Percentiles rank a stretch among this genome's conserved stretches.
These are phyloP conservation scores for Anaeromyces robustus DNA, from an alignment of 192 early-diverging fungal species.

Conservation along the genomic window DNA sequence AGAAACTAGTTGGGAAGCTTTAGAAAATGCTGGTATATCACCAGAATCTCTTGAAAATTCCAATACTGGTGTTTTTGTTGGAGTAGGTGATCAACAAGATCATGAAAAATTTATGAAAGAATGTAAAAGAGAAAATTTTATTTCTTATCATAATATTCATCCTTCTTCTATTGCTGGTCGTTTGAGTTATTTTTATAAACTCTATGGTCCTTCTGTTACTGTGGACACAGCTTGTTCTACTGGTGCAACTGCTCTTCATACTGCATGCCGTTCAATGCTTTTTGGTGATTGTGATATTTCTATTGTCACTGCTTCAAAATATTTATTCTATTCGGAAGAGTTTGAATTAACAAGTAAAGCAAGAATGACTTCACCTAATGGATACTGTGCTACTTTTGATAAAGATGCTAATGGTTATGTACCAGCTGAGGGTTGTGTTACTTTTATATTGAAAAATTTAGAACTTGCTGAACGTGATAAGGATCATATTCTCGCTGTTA, in stretches of 20 bases:
- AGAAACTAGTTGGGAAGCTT: slow-evolving; percentile 10
- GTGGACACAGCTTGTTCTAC: slow-evolving; percentile 18
- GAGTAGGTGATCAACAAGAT: slow-evolving; percentile 2
- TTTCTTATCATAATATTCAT: neutral
- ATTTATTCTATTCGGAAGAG: neutral
- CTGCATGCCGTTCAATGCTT: slow-evolving; percentile 10
- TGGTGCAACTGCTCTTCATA: slow-evolving; percentile 11
- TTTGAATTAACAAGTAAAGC: neutral
- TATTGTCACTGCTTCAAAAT: slow-evolving; percentile 6
- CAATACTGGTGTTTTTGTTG: slow-evolving; percentile 14
- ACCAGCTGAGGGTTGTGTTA: slow-evolving; percentile 15
- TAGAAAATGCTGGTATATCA: slow-evolving; percentile 12
- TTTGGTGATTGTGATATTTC: slow-evolving; percentile 14
- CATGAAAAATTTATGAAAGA: neutral
- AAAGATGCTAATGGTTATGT: slow-evolving; percentile 17
- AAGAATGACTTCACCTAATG: slow-evolving; percentile 11
- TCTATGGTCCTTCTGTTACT: slow-evolving; percentile 10
- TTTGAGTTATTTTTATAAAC: slow-evolving; percentile 10
- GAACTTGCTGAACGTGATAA: slow-evolving; percentile 10
- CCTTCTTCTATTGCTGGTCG: slow-evolving; percentile 10
- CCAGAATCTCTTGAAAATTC: slow-evolving; percentile 5
- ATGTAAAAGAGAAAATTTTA: neutral
- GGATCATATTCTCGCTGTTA: slow-evolving; percentile 14
- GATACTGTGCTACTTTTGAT: slow-evolving; percentile 12
- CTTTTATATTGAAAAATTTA: slow-evolving; percentile 13